Base-by-base conservation (phyloP, 176 grass and related monocot genomes). In the Typha latifolia region DNA sequence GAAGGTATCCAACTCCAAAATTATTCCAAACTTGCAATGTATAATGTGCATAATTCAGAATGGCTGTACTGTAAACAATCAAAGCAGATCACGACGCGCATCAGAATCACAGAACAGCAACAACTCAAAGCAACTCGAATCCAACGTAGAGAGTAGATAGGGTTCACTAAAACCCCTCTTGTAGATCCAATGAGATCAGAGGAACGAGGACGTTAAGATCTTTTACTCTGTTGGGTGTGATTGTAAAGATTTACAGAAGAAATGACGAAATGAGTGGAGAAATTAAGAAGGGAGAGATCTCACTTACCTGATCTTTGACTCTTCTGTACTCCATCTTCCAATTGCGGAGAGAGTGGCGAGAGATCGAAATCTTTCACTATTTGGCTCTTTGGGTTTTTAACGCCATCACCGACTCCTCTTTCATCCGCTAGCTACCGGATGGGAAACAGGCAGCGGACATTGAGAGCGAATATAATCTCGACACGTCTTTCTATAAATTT, bases 291-390 rank as follows among this genome's bases (percentile, higher is more conserved):
- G 59, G 48, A 34, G 14, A n/a, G 32, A 10, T 53, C 61, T 55
- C 47, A 14, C 12, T 69, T 55, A 69, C 74, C 74, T 77, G 63
- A 50, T 77, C 74, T 59, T 77, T 77, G 20, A 77, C 51, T 21
- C 67, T 77, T 1, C 74, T 48, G 14, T 77, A 53, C 74, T 61
- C 74, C 64, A 59, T 62, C 32, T 12, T 69, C 43, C 21, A 66
- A 65, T 29, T 75, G n/a, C 27, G 64, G 21, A 12, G 16, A 0
- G 22, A 4, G n/a, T 29, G 49, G 15, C 0, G 32, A 14, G 51
- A 43, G 51, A 7, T 62, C 19, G 13, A 37, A 21, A n/a, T 48
- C 22, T 62, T 43, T 47, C 29, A 14, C 22, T 2, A 0, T 66
- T 23, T 3, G 10, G 10, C 26, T 12, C 21, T 19, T 15, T 50